These are phyloP conservation scores for Chaetomium tenue DNA, from an alignment of 495 filamentous ascomycete species.

Conservation along the genomic window DNA sequence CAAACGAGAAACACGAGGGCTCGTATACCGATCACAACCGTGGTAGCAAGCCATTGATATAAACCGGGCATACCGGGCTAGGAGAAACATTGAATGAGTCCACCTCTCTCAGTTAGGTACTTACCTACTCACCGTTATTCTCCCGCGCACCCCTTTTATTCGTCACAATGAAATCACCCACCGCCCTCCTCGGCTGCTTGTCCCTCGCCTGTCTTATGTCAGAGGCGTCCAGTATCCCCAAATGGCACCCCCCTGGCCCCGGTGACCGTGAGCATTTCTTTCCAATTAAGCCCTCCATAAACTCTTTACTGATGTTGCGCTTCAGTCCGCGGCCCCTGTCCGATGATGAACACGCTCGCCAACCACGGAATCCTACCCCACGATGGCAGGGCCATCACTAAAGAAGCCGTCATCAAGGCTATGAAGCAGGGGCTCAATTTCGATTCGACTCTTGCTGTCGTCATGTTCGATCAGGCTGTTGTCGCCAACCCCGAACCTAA, in stretches of 20 bases:
- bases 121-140: too few relatives aligned
- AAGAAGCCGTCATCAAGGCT: constrained; percentile 2
- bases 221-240: neutral
- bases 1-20: constrained; percentile 5
- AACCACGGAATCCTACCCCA: constrained; percentile 10
- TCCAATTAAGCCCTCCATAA: too few relatives aligned
- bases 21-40: neutral
- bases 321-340: constrained; percentile 13
- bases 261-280: neutral
- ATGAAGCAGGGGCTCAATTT: constrained; percentile 15
- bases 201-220: neutral
- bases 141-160: neutral
- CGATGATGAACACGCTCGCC: constrained; percentile 17
- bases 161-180: neutral
- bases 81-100: neutral
- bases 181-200: neutral
- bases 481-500: constrained; percentile 1
- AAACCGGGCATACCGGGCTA: neutral
- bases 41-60: neutral
- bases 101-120: neutral
- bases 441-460: constrained; percentile 1
- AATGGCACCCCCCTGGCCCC: constrained; percentile 7
- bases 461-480: constrained; percentile 13
- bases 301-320: neutral
- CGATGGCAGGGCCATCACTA: constrained; percentile 4